Base-by-base conservation (phyloP, 2,329 filamentous ascomycete genomes). In the Sclerotinia sclerotiorum region DNA sequence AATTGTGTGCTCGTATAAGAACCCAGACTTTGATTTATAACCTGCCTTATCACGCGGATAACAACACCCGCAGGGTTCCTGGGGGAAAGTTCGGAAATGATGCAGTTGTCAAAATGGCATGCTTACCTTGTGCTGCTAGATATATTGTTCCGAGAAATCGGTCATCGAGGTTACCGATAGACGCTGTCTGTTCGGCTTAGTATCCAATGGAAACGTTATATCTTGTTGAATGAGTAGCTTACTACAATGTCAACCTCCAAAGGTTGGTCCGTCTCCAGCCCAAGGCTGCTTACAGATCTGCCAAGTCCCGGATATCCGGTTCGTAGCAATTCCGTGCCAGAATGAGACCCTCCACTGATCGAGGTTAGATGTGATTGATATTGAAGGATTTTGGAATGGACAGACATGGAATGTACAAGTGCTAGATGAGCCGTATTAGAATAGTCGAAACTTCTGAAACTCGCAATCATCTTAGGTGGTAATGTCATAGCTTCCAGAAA, bases 381-480 rank as follows among this genome's bases (percentile, higher is more conserved):
- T 29, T 29, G 48, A 52, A 29, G 27, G 17, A 1, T 32, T 35
- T 51, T 70, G 67, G 17, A n/a, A 39, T 21, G 32, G 15, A 76
- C 88, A 79, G 80, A 93, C 90, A 96, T 91, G 10, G 90, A 90
- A 77, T 97, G 93, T 8, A 98, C 87, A 78, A 99, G 97, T 1
- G 87, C 90, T 72, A 96, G 84, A 44, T 86, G 81, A 15, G 80
- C 79, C 0, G 94, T 97, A 69, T 85, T 83, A 2, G 86, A 84
- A 76, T 97, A 98, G 78, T 98, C 93, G 78, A 96, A 98, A 44
- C 87, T 88, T 29, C 84, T 79, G 6, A 98, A 79, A 64, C 92
- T 94, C 5, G 83, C 79, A 44, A 92, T 79, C 55, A 96, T 84
- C 27, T 84, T 84, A 21, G 86, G 81, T 4, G 89, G 84, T 10